Base-by-base conservation (phyloP, 2,329 filamentous ascomycete species). In the Calonectria hongkongensis region DNA sequence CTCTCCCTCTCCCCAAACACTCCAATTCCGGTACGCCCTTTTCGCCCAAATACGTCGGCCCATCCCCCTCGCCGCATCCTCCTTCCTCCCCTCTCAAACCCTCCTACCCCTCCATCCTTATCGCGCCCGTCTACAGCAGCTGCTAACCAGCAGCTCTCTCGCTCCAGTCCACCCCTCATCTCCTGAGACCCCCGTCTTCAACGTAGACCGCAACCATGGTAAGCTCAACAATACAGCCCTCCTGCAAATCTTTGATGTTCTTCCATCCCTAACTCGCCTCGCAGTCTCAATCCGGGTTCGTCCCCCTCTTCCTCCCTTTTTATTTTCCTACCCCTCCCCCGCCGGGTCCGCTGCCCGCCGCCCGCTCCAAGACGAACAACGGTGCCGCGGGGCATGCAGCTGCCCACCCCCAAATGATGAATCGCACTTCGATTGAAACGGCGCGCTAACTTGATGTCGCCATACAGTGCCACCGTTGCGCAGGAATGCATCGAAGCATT, bases 401-500 rank as follows among this genome's bases (percentile, higher is more conserved):
- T 60, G 54, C 54, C 33, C 33, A n/a, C n/a, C n/a, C 21, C 45
- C 75, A 73, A 48, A 73, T 69, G 62, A 56, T 58, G 47, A 51
- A 21, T 45, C 56, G 62, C 70, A 27, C 27, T 58, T 56, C 67
- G 36, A 68, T 65, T 74, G 70, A 75, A 73, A 75, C 71, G 70
- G 25, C 63, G 66, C 75, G 77, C 81, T 83, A 79, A 82, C 78
- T 45, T 68, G 39, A 60, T 62, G 25, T 15, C 47, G 62, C 68
- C 71, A 58, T 71, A 70, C 85, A 95, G 94, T 90, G 93, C 94
- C 80, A 89, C 89, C 83, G 92, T 95, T 81, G 87, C 90, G 78
- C 89, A 91, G 83, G 93, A 96, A 73, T 95, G 94, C 90, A 91
- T 92, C 83, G 84, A 84, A 78, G 85, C 88, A 73, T 96, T 93